These are phyloP conservation scores for Yarrowia galli DNA, from an alignment of 1,139 yeast species.

Conservation along the genomic window DNA sequence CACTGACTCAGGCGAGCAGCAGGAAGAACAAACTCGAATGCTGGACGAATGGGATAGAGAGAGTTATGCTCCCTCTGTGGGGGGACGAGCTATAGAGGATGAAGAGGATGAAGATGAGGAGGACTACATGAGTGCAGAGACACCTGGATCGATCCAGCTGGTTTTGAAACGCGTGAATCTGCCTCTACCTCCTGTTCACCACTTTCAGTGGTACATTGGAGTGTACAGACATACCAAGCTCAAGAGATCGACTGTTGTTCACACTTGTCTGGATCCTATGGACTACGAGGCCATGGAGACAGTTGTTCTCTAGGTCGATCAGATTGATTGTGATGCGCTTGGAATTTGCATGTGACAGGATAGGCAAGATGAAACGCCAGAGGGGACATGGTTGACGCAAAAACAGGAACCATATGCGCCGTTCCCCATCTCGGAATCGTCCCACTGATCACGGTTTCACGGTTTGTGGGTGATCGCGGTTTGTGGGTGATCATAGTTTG, in stretches of 20 bases:
- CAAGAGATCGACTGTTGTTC: conserved; percentile 27
- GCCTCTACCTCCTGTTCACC: conserved; percentile 24
- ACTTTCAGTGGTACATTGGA: conserved; percentile 35
- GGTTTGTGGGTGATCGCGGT: background rate
- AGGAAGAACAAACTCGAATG: conserved; percentile 24
- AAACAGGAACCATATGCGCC: background rate
- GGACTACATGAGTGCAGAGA: conserved; percentile 9
- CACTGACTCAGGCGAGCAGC: background rate
- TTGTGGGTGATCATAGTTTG: background rate
- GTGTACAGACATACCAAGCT: conserved; percentile 34
- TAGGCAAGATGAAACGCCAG: conserved; percentile 6
- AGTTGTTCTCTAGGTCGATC: background rate
- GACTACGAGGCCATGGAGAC: conserved; percentile 17
- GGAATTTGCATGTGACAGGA: conserved; percentile 9
- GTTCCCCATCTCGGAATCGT: background rate
- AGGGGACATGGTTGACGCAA: background rate
- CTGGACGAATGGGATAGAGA: conserved; percentile 34
- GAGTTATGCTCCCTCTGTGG: conserved; percentile 24
- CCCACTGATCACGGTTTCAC: background rate
- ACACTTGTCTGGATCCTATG: conserved; percentile 21
- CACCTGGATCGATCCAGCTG: conserved; percentile 31
- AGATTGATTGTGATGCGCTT: too few species aligned
- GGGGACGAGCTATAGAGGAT: conserved; percentile 13
- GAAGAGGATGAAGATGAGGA: background rate
- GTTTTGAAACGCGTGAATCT: background rate